Conservation (phyloP, 345 rosid genomes). For the Arabidopsis thaliana region DNA sequence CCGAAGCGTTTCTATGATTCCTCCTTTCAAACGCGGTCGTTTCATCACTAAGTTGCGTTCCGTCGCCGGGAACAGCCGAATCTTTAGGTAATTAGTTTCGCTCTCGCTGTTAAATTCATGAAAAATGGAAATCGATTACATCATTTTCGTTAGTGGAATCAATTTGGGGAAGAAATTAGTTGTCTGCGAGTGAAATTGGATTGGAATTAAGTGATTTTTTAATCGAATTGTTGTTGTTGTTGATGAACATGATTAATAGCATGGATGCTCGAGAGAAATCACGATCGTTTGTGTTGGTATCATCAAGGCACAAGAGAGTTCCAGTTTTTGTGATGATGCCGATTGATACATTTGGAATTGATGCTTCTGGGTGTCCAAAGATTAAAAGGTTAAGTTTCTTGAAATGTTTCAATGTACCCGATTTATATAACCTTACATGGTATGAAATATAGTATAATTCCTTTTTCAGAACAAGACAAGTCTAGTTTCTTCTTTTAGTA, state of each 20-base stretch:
- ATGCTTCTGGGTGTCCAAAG: constrained; percentile 61
- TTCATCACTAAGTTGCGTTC: constrained; percentile 50
- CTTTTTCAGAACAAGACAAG: constrained; percentile 6
- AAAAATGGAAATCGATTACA: constrained; percentile 2
- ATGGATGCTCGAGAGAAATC: constrained; percentile 71
- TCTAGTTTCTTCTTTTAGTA: constrained; percentile 18
- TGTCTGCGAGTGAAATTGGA: neutral
- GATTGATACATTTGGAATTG: constrained; percentile 53
- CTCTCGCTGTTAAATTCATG: constrained; percentile 5
- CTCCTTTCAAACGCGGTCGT: constrained; percentile 52
- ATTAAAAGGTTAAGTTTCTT: constrained; percentile 54
- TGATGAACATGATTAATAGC: constrained; percentile 46
- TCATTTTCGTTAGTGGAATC: constrained; percentile 32
- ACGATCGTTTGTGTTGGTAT: constrained; percentile 53
- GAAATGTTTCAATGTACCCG: constrained; percentile 11
- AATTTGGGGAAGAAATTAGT: neutral
- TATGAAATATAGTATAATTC: constrained; percentile 21
- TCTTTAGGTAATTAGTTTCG: constrained; percentile 50
- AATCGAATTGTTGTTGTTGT: neutral
- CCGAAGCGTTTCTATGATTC: constrained; percentile 55
- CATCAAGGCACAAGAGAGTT: constrained; percentile 63
- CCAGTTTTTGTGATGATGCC: constrained; percentile 72
- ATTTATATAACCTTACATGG: constrained; percentile 31
- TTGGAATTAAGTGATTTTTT: constrained; percentile 2
- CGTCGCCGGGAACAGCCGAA: constrained; percentile 49